Evolutionary conservation across 768 basidiomycete genomes (phyloP).

Genomic region (Trametes punicea): DNA sequence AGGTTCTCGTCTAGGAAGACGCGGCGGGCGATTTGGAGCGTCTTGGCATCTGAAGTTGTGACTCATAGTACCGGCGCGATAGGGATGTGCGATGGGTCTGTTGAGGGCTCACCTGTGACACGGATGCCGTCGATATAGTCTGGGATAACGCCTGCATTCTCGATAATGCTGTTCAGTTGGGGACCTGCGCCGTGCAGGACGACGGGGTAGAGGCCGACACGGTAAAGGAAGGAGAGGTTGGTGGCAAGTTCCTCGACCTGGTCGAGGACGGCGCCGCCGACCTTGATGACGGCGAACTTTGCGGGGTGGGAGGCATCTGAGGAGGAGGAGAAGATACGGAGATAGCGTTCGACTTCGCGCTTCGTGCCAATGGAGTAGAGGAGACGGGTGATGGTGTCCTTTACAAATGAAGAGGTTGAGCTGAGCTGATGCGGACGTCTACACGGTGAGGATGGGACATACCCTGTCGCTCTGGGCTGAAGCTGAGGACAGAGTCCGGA

Average conservation of each 20-base stretch:
- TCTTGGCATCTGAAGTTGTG: conserved; percentile 87
- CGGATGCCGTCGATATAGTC: conserved; percentile 98
- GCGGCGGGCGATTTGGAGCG: conserved; percentile 88
- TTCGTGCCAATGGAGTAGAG: conserved; percentile 97
- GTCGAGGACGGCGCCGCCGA: conserved; percentile 93
- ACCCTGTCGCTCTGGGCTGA: conserved; percentile 75
- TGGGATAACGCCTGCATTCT: conserved; percentile 87
- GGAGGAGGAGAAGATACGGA: conserved; percentile 96
- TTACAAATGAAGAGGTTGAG: not conserved
- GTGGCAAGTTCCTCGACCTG: conserved; percentile 92
- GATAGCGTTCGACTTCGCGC: conserved; percentile 96
- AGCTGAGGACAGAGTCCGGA: conserved; percentile 41
- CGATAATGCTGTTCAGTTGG: conserved; percentile 91
- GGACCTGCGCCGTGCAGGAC: conserved; percentile 96
- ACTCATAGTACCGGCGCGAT: too few species aligned
- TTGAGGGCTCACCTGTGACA: conserved; percentile 71
- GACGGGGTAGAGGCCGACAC: conserved; percentile 96
- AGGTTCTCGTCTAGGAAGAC: conserved; percentile 98
- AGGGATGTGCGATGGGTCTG: not conserved
- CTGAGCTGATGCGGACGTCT: not conserved
- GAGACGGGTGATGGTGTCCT: conserved; percentile 97
- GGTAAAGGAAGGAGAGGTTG: conserved; percentile 93
- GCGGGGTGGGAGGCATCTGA: conserved; percentile 86
- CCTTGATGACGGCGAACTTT: conserved; percentile 97
- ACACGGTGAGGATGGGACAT: conserved; percentile 25